A percentile compares a stretch with the other conserved stretches of the same genome.
phyloP scores from a whole-genome alignment of 2,329 filamentous ascomycete genomes.

The Paramyrothecium sp. region DNA sequence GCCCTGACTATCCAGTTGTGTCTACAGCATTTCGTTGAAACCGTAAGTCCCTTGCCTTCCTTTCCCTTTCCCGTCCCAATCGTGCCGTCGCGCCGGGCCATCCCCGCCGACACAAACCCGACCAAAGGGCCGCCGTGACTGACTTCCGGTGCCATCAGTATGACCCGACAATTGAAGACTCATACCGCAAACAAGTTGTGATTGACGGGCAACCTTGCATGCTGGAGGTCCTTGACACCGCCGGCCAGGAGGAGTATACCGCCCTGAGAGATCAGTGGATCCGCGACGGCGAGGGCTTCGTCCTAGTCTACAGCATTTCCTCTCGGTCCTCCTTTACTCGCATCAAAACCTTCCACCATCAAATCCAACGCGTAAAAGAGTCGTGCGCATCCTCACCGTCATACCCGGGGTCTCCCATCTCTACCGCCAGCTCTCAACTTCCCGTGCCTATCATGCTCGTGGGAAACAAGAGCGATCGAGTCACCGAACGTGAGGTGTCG shows the following conservation, averaged over 20 bases:
- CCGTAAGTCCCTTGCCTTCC: slow-evolving; percentile 47
- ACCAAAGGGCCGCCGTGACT: not conserved
- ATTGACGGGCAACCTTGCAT: slow-evolving; percentile 96
- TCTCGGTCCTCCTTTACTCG: slow-evolving; percentile 92
- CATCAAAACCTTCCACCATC: slow-evolving; percentile 93
- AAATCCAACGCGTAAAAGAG: slow-evolving; percentile 97
- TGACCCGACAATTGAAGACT: slow-evolving; percentile 85
- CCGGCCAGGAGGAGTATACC: slow-evolving; percentile 97
- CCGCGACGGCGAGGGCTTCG: slow-evolving; percentile 93
- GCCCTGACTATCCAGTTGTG: slow-evolving; percentile 95
- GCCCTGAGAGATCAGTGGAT: slow-evolving; percentile 98
- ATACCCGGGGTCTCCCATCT: slow-evolving; percentile 72
- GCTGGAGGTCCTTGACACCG: slow-evolving; percentile 96
- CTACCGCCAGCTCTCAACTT: slow-evolving; percentile 56
- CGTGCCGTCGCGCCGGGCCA: slow-evolving; percentile 10
- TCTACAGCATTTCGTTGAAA: slow-evolving; percentile 97
- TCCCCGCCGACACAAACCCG: slow-evolving; percentile 7
- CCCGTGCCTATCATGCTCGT: slow-evolving; percentile 96
- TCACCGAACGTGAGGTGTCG: slow-evolving; percentile 93
- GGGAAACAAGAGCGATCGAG: slow-evolving; percentile 96
- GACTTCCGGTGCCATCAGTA: slow-evolving; percentile 50
- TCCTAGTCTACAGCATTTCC: slow-evolving; percentile 97
- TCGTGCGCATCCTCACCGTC: slow-evolving; percentile 75
- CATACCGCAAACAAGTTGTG: slow-evolving; percentile 84
- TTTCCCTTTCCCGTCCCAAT: slow-evolving; percentile 1